Evolutionary conservation across 2,329 filamentous ascomycete genomes (phyloP).

Genomic region (Myriosclerotinia scirpicola): DNA sequence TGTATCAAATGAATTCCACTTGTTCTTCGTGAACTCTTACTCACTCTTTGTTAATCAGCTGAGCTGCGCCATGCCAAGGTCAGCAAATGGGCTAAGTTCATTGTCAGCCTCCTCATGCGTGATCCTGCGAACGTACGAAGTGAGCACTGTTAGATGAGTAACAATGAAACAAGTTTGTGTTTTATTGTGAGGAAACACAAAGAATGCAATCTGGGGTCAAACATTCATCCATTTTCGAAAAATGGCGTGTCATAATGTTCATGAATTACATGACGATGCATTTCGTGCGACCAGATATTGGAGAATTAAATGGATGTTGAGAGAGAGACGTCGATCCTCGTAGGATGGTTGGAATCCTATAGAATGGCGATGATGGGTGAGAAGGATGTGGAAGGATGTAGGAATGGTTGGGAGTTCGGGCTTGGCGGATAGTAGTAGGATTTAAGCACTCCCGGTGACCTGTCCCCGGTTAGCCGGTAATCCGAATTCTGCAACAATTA

Average conservation of each 20-base stretch:
- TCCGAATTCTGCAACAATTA: no score
- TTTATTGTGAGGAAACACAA: not conserved
- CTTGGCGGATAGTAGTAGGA: not conserved
- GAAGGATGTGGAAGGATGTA: not conserved
- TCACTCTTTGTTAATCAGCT: not conserved
- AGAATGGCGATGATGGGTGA: not conserved
- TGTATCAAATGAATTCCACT: not conserved
- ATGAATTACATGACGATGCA: not conserved
- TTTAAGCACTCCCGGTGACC: not conserved
- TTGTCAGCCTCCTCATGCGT: not conserved
- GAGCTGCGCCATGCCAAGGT: not conserved
- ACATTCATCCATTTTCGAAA: not conserved
- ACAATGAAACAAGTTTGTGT: not conserved
- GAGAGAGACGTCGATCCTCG: not conserved
- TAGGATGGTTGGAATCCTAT: slow-evolving; percentile 4
- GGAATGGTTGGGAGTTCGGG: not conserved
- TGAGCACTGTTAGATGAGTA: no score
- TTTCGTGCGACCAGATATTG: not conserved
- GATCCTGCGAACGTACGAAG: no score
- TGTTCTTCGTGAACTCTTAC: not conserved
- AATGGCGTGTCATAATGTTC: not conserved
- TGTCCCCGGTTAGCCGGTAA: not conserved
- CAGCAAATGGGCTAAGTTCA: not conserved
- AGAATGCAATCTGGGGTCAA: not conserved
- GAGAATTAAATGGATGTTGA: not conserved